phyloP scores from a whole-genome alignment of 306 rosid species.

The Hippophae gyantsensis region DNA sequence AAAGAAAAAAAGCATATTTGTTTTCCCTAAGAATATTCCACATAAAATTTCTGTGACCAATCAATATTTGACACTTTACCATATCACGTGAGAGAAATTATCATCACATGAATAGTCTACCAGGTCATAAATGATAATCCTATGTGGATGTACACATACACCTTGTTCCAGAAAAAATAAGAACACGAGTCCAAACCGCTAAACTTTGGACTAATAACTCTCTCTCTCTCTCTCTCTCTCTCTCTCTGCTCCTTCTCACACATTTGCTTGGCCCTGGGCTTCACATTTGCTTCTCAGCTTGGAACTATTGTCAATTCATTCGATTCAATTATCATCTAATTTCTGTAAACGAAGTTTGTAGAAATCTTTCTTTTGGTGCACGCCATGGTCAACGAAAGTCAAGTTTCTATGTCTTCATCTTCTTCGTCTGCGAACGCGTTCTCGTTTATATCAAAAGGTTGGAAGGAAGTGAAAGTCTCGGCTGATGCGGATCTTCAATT shows the following conservation, averaged over 20 bases:
- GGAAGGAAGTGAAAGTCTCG: conserved; percentile 89
- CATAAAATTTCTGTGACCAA: conserved; percentile 10
- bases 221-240: neutral
- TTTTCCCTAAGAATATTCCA: too few species aligned
- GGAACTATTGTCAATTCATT: too few species aligned
- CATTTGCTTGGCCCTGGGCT: too few species aligned
- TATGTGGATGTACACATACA: conserved; percentile 30
- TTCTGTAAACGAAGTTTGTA: neutral
- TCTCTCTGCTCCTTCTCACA: neutral
- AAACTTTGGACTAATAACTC: conserved; percentile 7
- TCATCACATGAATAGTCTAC: conserved; percentile 11
- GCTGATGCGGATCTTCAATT: conserved; percentile 88
- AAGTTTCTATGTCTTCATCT: conserved; percentile 40
- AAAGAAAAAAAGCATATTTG: too few species aligned
- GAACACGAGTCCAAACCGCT: conserved; percentile 13
- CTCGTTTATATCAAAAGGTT: conserved; percentile 80
- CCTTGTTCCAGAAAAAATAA: conserved; percentile 19
- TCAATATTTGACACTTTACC: conserved; percentile 6
- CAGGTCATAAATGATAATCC: neutral
- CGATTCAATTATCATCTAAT: neutral
- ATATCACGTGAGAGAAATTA: neutral
- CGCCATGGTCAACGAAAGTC: conserved; percentile 45
- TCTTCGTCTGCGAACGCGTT: conserved; percentile 53
- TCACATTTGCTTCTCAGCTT: too few species aligned
- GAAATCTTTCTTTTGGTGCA: conserved; percentile 4